Evolutionary conservation across 176 grass and related monocot species (phyloP).

Genomic region (Pontederia crassipes): DNA sequence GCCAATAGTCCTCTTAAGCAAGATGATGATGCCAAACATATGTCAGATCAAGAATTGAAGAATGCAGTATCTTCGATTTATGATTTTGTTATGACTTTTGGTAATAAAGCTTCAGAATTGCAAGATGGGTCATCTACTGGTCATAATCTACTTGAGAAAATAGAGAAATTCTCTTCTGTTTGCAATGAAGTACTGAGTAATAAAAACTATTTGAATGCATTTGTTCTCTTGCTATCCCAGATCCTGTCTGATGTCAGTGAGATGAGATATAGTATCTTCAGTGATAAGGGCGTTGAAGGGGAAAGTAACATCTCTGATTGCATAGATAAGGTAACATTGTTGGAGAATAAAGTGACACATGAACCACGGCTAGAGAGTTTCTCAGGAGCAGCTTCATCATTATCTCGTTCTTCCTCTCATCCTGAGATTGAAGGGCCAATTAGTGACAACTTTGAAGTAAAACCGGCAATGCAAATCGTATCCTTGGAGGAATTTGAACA

Average conservation of each 20-base stretch:
- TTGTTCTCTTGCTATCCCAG: constrained; percentile 43
- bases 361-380: constrained; percentile 31
- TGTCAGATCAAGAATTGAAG: constrained; percentile 48
- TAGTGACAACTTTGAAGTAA: constrained; percentile 35
- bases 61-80: constrained; percentile 68
- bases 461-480: constrained; percentile 27
- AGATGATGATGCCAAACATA: constrained; percentile 26
- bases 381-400: constrained; percentile 20
- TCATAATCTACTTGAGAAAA: constrained; percentile 49
- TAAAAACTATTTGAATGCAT: constrained; percentile 39
- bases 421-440: constrained; percentile 43
- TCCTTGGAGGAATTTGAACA: constrained; percentile 48
- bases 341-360: constrained; percentile 78
- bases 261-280: constrained; percentile 44
- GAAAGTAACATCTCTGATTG: constrained; percentile 82
- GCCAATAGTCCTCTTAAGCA: constrained; percentile 25
- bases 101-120: constrained; percentile 50
- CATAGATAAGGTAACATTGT: constrained; percentile 95
- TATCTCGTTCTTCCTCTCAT: constrained; percentile 48
- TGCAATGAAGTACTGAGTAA: constrained; percentile 53
- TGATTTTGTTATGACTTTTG: constrained; percentile 67
- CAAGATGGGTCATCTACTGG: constrained; percentile 43
- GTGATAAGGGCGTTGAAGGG: constrained; percentile 38
- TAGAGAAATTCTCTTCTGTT: constrained; percentile 46
- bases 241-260: constrained; percentile 63